phyloP scores from a whole-genome alignment of 495 filamentous ascomycete genomes.

The Recurvomyces mirabilis region DNA sequence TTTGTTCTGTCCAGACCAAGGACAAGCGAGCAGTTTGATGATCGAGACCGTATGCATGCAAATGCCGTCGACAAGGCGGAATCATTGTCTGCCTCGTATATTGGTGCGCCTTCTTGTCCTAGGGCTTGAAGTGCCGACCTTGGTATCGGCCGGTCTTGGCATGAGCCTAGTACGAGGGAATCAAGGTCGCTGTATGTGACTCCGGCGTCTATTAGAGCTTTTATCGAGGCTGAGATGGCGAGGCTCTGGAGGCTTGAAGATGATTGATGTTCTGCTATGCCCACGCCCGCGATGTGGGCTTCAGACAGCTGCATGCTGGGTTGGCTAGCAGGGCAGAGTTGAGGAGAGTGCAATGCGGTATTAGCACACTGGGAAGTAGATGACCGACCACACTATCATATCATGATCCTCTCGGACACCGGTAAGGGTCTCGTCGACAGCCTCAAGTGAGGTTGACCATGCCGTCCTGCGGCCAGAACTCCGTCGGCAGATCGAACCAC shows the following conservation, averaged over 20 bases:
- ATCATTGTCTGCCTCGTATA: constrained; percentile 4
- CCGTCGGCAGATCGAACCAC: no score
- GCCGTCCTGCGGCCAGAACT: no score
- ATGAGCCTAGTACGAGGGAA: constrained; percentile 1
- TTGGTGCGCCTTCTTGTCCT: constrained; percentile 4
- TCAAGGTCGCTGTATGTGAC: constrained; percentile 11
- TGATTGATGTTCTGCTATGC: constrained; percentile 1
- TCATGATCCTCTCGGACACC: no score
- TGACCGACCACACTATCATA: no score
- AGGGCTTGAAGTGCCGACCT: neutral
- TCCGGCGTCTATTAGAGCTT: constrained; percentile 16
- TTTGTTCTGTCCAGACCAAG: constrained; percentile 8
- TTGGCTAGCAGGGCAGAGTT: no score
- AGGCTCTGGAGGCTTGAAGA: neutral
- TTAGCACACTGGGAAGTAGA: neutral
- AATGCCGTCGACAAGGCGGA: constrained; percentile 7
- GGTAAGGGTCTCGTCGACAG: no score
- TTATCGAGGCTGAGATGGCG: constrained; percentile 9
- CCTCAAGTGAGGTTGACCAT: no score
- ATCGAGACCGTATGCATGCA: constrained; percentile 1
- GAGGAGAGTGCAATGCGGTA: no score
- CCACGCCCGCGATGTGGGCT: constrained; percentile 14
- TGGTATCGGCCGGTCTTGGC: neutral
- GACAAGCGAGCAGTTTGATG: constrained; percentile 7
- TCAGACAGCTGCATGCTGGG: neutral